phyloP scores from a whole-genome alignment of 202 grass and related monocot species.

The Setaria italica region DNA sequence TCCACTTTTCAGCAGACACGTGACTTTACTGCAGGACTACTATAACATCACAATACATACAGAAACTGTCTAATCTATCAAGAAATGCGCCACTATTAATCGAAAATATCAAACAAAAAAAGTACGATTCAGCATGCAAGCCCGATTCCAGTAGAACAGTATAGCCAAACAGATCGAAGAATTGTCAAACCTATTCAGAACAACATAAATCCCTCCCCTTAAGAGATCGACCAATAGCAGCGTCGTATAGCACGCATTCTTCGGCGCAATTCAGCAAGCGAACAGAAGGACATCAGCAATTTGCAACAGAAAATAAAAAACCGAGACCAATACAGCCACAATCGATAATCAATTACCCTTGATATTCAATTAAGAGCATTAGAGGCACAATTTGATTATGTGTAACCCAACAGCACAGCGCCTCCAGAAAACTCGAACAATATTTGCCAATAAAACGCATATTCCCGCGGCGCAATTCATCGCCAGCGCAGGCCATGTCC shows the following conservation, averaged over 20 bases:
- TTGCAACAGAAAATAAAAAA: not conserved
- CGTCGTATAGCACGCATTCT: not conserved
- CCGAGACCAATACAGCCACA: not conserved
- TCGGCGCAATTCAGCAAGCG: not conserved
- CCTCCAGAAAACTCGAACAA: not conserved
- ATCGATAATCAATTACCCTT: not conserved
- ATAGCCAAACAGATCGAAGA: not conserved
- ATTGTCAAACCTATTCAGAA: not conserved
- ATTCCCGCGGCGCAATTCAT: conserved; percentile 16
- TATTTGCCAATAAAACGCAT: not conserved
- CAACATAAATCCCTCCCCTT: not conserved
- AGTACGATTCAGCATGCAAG: not conserved
- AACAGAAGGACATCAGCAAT: not conserved
- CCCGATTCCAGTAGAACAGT: conserved; percentile 4
- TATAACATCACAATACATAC: no score
- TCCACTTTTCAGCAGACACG: no score
- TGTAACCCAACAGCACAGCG: conserved; percentile 26
- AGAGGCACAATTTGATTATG: not conserved
- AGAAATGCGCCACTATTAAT: not conserved
- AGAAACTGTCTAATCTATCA: no score
- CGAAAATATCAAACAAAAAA: not conserved
- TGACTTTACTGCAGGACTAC: no score
- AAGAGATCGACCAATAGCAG: not conserved
- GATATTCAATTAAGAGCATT: conserved; percentile 1
- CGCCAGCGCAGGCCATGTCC: conserved; percentile 19